Percentiles rank a stretch among this genome's conserved stretches.
Evolutionary conservation across 768 basidiomycete species (phyloP).

Genomic region (Russula earlei): DNA sequence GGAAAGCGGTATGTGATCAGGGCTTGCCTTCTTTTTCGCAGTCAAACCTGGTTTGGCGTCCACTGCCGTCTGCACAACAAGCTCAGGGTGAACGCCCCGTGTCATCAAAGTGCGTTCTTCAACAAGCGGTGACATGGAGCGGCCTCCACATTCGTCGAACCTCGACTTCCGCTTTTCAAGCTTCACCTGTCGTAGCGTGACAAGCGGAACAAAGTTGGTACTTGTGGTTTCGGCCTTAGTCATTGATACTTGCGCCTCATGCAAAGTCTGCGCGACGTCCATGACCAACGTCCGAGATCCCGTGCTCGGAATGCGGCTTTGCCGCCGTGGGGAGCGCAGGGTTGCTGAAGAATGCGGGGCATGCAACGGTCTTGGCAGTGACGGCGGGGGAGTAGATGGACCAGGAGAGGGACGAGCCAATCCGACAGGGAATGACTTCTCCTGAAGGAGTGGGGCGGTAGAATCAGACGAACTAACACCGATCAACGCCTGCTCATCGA

Average conservation of each 20-base stretch:
- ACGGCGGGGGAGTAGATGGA: slow-evolving; percentile 21
- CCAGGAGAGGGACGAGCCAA: slow-evolving; percentile 36
- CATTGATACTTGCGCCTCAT: slow-evolving; percentile 25
- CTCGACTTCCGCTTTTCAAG: slow-evolving; percentile 56
- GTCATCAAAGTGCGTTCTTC: slow-evolving; percentile 56
- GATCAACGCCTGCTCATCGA: slow-evolving; percentile 28
- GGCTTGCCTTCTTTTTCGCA: background rate
- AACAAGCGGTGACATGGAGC: slow-evolving; percentile 52
- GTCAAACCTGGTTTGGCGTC: background rate
- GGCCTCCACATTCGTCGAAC: slow-evolving; percentile 55
- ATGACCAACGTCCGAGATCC: slow-evolving; percentile 65
- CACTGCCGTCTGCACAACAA: background rate
- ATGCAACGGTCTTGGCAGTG: background rate
- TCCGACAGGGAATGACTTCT: slow-evolving; percentile 20
- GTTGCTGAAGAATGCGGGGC: background rate
- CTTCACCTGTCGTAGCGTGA: slow-evolving; percentile 1
- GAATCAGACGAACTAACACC: background rate
- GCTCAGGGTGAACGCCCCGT: slow-evolving; percentile 10
- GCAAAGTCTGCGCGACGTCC: slow-evolving; percentile 64
- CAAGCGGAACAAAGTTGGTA: background rate
- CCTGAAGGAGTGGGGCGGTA: background rate
- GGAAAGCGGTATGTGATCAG: background rate
- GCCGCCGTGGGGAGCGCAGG: slow-evolving; percentile 32
- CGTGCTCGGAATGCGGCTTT: slow-evolving; percentile 54
- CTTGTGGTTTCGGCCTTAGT: background rate